phyloP scores from a whole-genome alignment of 2,329 filamentous ascomycete species.

The Penicillium hordei region DNA sequence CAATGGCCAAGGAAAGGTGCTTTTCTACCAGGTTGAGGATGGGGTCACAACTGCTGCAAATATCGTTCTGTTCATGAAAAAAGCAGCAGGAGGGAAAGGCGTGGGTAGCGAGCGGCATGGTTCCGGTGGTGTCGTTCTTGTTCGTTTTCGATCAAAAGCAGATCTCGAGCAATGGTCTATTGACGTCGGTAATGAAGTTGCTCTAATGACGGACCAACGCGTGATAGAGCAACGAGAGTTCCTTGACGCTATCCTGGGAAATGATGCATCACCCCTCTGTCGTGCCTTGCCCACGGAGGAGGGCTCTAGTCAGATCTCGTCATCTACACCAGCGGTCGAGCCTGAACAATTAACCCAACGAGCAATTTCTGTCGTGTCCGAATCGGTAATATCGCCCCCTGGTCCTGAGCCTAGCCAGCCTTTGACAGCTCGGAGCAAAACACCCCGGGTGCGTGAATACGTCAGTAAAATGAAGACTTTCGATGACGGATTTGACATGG shows the following conservation, averaged over 20 bases:
- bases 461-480: conserved; percentile 69
- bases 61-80: conserved; percentile 74
- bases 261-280: conserved; percentile 71
- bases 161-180: conserved; percentile 65
- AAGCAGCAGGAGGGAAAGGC: conserved; percentile 71
- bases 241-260: conserved; percentile 81
- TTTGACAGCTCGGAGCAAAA: conserved; percentile 20
- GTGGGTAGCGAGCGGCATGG: conserved; percentile 63
- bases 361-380: not conserved
- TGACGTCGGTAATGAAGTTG: conserved; percentile 67
- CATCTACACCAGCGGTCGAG: not conserved
- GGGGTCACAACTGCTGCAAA: conserved; percentile 69
- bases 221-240: conserved; percentile 90
- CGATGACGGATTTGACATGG: conserved; percentile 57
- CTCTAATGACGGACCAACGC: conserved; percentile 72
- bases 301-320: conserved; percentile 33
- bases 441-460: conserved; percentile 31
- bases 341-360: not conserved
- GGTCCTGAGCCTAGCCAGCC: not conserved
- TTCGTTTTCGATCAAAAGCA: conserved; percentile 66
- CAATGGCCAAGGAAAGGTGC: conserved; percentile 77
- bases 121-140: conserved; percentile 70
- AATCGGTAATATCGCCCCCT: not conserved
- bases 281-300: conserved; percentile 61
- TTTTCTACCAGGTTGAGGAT: conserved; percentile 62